Evolutionary conservation across 345 rosid genomes (phyloP), one percentile per base, ranked within the genome.

Genomic region (Syzygium oleosum): DNA sequence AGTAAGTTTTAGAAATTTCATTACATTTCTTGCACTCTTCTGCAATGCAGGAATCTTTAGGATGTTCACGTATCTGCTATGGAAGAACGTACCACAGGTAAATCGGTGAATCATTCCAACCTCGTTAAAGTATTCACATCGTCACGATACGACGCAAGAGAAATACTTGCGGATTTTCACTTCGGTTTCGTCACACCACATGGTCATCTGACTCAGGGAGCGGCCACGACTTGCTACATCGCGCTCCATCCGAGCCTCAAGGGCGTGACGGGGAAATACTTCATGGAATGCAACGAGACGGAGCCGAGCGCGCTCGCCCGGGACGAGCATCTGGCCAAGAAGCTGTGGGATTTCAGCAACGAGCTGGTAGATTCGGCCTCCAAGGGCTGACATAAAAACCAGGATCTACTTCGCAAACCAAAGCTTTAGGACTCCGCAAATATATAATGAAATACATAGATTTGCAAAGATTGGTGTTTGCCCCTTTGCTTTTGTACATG

Each of bases 81-180:
- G 99, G 99, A 98, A 96, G 91, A 94, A 93, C 63, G 96, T 98
- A 23, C 95, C 96, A 65, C 98, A 96, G 98, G 99, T 97, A 73
- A 73, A 38, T 38, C 49, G 12, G 49, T 25, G 25, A 7, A 38
- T 73, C 83, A 38, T 73, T 73, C 83, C 23, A 7, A 73, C 80
- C 80, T 15, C 49, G 23, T 34, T 22, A 38, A 90, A 51, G 59
- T 4, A 12, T 16, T 84, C 14, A 27, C 56, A 27, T 51, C 6
- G 53, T 52, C 85, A n/a, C 53, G 25, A 52, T 29, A 54, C 43
- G 13, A 54, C 17, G 85, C 54, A 7, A 27, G 85, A 84, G 80
- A 63, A 46, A 34, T 43, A 5, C 23, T 13, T n/a, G 34, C 52
- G 10, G 34, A 25, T 38, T 49, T 61, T 61, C 87, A 34, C n/a